Percentiles rank a stretch among this genome's conserved stretches.
Conservation (phyloP, 2,329 filamentous ascomycete genomes). For the Hymenoscyphus linearis region DNA sequence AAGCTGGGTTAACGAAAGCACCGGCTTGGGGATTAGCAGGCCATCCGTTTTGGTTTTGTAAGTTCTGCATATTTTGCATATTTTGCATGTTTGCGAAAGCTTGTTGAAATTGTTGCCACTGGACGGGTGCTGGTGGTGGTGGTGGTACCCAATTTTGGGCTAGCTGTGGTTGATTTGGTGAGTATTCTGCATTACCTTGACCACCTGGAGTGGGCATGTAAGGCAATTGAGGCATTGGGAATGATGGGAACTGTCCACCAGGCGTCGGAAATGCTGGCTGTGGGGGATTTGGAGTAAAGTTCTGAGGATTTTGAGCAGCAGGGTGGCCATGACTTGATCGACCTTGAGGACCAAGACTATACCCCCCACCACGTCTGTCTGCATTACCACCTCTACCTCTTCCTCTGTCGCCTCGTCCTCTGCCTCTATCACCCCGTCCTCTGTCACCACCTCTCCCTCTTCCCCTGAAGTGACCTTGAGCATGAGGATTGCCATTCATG, state of each 20-base stretch:
- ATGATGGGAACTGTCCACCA: slow-evolving; percentile 11
- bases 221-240: slow-evolving; percentile 4
- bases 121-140: slow-evolving; percentile 16
- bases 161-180: slow-evolving; percentile 24
- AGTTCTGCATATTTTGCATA: slow-evolving; percentile 8
- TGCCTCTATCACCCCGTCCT: slow-evolving; percentile 21
- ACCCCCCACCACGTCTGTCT: slow-evolving; percentile 17
- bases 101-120: slow-evolving; percentile 16
- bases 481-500: slow-evolving; percentile 16
- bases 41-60: slow-evolving; percentile 9
- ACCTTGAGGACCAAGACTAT: slow-evolving; percentile 14
- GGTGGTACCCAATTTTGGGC: slow-evolving; percentile 22
- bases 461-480: slow-evolving; percentile 18
- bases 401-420: slow-evolving; percentile 20
- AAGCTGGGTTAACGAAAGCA: slow-evolving; percentile 30
- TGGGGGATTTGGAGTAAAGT: slow-evolving; percentile 2
- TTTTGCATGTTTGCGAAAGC: slow-evolving; percentile 13
- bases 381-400: slow-evolving; percentile 24
- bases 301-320: slow-evolving; percentile 2
- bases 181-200: slow-evolving; percentile 7
- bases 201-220: neutral
- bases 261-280: slow-evolving; percentile 9
- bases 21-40: slow-evolving; percentile 18
- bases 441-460: slow-evolving; percentile 24
- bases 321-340: slow-evolving; percentile 13